Evolutionary conservation across 176 grass and related monocot genomes (phyloP), one percentile per base, ranked within the genome.

Genomic region (Oryza officinalis): DNA sequence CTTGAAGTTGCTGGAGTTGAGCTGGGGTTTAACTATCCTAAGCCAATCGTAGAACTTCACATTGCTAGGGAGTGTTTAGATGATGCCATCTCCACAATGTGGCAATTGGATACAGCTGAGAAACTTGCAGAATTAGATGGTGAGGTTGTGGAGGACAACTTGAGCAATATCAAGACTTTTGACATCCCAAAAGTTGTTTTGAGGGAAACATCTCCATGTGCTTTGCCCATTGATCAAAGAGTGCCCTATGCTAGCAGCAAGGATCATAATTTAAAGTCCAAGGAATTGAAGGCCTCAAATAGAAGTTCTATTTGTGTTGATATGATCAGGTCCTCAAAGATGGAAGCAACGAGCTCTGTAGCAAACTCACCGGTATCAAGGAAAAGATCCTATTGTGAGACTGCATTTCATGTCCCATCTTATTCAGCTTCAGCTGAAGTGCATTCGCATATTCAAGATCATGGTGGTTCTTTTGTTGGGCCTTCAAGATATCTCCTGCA

Each of bases 121-220:
- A 97, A 88, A 90, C 75, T 91, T 50, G 82, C 81, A 82, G 79
- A 72, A 25, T 75, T 73, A 37, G 74, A 80, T 81, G 86, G 81
- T 8, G 95, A 97, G 86, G 90, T 94, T 66, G 92, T 97, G 28
- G 92, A 87, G 74, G 95, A 97, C 41, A 97, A 97, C 87, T 85
- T 92, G 67, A 91, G 41, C 68, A 78, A 75, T 90, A 65, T 88
- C 17, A 97, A 86, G 33, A 88, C n/a, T 30, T 91, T 94, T 30
- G 90, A 94, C 71, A 89, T 97, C 77, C 95, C 95, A 77, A 85
- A 46, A 77, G 95, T 93, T 75, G 66, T 91, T 73, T 83, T 97
- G 46, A 92, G 86, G 88, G 86, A 93, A 77, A 50, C 86, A 27
- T 82, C 86, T 66, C 85, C 81, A 60, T 61, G 35, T 57, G 79